Base-by-base conservation (phyloP, 768 basidiomycete species). In the Plicaturopsis crispa region DNA sequence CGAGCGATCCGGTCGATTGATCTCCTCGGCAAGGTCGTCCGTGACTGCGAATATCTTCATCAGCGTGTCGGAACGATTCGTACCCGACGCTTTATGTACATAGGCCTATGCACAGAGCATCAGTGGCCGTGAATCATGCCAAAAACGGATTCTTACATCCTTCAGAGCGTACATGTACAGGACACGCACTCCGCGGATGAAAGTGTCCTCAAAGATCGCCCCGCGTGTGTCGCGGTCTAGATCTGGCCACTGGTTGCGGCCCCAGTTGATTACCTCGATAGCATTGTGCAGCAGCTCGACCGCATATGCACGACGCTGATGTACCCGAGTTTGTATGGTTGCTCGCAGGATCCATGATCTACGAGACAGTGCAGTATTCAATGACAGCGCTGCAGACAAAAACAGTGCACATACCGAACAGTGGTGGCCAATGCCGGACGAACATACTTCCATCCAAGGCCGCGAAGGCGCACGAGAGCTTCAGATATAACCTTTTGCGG, bases 191-290 rank as follows among this genome's bases (percentile, higher is more conserved):
- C 65, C 69, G 19, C 67, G 59, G 8, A 72, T 48, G 45, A 70
- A 70, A 4, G 61, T 60, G 3, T 40, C 33, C 20, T 63, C 56
- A 36, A 75, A 75, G 11, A 75, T 61, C 7, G 49, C 51, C 4
- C 72, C 72, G 11, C 65, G 53, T 13, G 64, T 58, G 12, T 57
- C 45, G 16, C 26, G 40, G 1, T 62, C 44, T 6, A 73, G 63
- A 42, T 70, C 47, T 23, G 56, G 46, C 64, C 69, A 73, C 5
- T 43, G 36, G 18, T 49, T 44, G 3, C 49, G 39, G 16, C 73
- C 72, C 64, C 70, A 69, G 22, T 66, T 51, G 3, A 73, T 50
- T 13, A 72, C 42, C 11, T 69, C 65, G 17, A 70, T 38, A 4
- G 60, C 62, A 5, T 55, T 52, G 10, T 51, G 49, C 26, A 57